Evolutionary conservation across 2,329 filamentous ascomycete genomes (phyloP).

Genomic region (Diaporthe humulicola): DNA sequence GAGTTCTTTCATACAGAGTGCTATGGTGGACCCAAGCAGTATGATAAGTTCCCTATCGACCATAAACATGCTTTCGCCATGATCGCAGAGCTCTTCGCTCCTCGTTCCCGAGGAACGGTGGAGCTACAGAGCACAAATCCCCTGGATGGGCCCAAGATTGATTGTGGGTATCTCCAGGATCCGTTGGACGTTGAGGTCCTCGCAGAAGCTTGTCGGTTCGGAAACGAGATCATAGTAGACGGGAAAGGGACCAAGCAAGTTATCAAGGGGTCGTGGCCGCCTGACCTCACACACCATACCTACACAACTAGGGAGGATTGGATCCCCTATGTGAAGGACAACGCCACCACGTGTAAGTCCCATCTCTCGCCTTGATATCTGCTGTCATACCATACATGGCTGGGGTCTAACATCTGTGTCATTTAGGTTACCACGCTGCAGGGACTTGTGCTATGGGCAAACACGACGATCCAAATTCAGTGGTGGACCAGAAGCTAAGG

Average conservation of each 20-base stretch:
- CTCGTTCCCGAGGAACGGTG: background rate
- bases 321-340: conserved; percentile 8
- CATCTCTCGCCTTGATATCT: background rate
- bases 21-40: conserved; percentile 20
- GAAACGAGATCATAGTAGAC: conserved; percentile 5
- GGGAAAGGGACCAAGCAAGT: conserved; percentile 9
- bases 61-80: conserved; percentile 18
- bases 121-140: background rate
- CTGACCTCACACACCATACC: conserved; percentile 16
- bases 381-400: background rate
- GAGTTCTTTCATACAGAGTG: conserved; percentile 28
- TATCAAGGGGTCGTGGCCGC: conserved; percentile 3
- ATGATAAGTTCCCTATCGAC: conserved; percentile 4
- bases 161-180: conserved; percentile 4
- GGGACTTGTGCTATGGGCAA: conserved; percentile 20
- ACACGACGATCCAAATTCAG: conserved; percentile 34
- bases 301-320: conserved; percentile 12
- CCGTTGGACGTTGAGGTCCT: conserved; percentile 20
- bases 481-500: conserved; percentile 44
- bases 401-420: background rate
- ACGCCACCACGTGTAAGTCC: conserved; percentile 23
- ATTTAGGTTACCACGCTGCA: conserved; percentile 18
- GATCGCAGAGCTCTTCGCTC: conserved; percentile 12
- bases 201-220: conserved; percentile 13
- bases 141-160: background rate